Base-by-base conservation (phyloP, 345 rosid genomes). In the Acer campestre region DNA sequence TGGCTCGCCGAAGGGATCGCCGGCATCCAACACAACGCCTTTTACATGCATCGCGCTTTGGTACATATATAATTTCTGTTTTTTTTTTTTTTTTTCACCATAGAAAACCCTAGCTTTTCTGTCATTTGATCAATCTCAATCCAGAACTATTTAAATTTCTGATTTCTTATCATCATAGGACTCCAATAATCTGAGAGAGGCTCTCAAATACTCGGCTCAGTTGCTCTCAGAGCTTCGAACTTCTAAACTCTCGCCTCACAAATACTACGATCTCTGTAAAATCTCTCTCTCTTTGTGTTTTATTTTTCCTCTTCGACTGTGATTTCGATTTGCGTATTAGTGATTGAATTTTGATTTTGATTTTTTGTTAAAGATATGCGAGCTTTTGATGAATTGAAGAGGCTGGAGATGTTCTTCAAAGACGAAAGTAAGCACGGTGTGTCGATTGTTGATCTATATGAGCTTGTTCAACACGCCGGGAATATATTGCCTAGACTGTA, bases 1-100 rank as follows among this genome's bases (percentile, higher is more conserved):
- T 94, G 98, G 98, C 87, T 94, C 70, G 93, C 98, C n/a, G 98
- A 91, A 78, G 98, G 92, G 78, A 94, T 94, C 88, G 94, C 97
- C 77, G 89, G 88, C 84, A 85, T 94, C 70, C 98, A 93, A 75
- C 98, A 91, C 76, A 92, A 91, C 85, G 96, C 98, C 76, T 92
- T 89, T 79, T 90, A 84, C 86, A 90, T 93, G 93, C 97, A 91
- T 85, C 95, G 95, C 73, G 93, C 98, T 73, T 73, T 94, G 94
- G 98, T 94, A 80, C 63, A 56, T 67, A 29, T 58, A 48, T n/a
- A 1, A 13, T 44, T 51, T 7, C 38, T 74, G 25, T 14, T 46
- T 17, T 25, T 25, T 25, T 25, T 25, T 25, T 25, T 25, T 25
- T 25, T 25, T 31, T 35, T 35, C 5, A 6, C 4, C 38, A 31